Base-by-base conservation (phyloP, 495 filamentous ascomycete genomes). In the Xylaria palmicola region DNA sequence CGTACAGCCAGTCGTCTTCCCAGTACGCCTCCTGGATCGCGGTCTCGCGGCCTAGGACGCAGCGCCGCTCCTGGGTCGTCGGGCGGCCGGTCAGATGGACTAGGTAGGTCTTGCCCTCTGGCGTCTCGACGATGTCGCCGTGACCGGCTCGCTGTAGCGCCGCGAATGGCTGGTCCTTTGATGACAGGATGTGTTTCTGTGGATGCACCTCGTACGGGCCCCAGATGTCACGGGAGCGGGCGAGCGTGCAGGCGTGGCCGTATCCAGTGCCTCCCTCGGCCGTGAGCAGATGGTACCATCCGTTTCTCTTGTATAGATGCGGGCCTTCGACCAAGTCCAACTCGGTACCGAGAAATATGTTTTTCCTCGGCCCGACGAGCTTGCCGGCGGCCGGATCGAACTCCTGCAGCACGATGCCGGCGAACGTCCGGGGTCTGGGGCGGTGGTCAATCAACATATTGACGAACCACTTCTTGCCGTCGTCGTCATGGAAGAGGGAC, bases 221-320 rank as follows among this genome's bases (percentile, higher is more conserved):
- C 75, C 74, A 79, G 36, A 86, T 78, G 62, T 80, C 73, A 27
- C 73, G 74, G 1, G 83, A 82, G 10, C 85, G 77, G 0, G 79
- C 79, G 4, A 86, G 69, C 10, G 81, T 83, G 41, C 73, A 73
- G 4, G 78, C 78, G 58, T 89, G 86, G 9, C 80, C 70, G 53
- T 82, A 79, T 4, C 77, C 85, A 1, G 86, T 88, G 3, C 86
- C 86, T 1, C 85, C 86, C 61, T 89, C 86, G 2, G 82, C 84
- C 26, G 81, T 85, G 13, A 82, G 62, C 4, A 86, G 75, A 63
- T 85, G 86, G 65, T 85, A 86, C 64, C 71, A 85, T 10, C 76
- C 80, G 64, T 83, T 79, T 45, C 77, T 73, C 72, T 80, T 81
- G 64, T 83, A 84, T 10, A 86, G 68, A 67, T 88, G 86, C 10